phyloP scores from a whole-genome alignment of 441 rosid species.

The Populus hybrid region DNA sequence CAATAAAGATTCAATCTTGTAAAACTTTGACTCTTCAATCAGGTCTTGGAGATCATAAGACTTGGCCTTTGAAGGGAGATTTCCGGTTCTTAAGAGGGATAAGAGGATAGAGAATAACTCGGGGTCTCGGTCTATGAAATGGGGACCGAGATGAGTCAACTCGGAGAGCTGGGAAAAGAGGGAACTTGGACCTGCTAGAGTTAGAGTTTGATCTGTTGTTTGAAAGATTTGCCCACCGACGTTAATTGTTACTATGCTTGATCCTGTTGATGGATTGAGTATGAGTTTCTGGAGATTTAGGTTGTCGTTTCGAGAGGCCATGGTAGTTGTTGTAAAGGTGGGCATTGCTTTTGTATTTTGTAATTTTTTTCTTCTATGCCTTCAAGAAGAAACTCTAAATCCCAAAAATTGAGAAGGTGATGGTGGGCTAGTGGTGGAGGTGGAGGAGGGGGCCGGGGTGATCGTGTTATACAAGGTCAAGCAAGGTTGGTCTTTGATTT shows the following conservation, averaged over 20 bases:
- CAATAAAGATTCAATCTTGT: conserved; percentile 58
- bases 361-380: not conserved
- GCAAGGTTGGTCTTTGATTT: not conserved
- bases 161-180: conserved; percentile 48
- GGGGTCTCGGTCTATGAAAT: conserved; percentile 84
- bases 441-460: not conserved
- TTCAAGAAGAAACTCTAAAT: not conserved
- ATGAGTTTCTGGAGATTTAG: not conserved
- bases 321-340: not conserved
- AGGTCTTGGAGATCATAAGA: conserved; percentile 60
- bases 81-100: conserved; percentile 28
- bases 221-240: conserved; percentile 89
- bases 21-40: conserved; percentile 72
- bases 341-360: conserved; percentile 3
- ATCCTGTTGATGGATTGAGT: not conserved
- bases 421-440: not conserved
- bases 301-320: not conserved
- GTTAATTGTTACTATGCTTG: conserved; percentile 54
- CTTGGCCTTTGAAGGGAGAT: conserved; percentile 66
- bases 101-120: conserved; percentile 61
- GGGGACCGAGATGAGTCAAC: conserved; percentile 38
- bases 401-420: not conserved
- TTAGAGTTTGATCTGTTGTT: conserved; percentile 71
- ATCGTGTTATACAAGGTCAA: too few relatives aligned
- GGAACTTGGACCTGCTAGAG: conserved; percentile 59